Base-by-base conservation (phyloP, 2,329 filamentous ascomycete species). In the Polychaeton citri region DNA sequence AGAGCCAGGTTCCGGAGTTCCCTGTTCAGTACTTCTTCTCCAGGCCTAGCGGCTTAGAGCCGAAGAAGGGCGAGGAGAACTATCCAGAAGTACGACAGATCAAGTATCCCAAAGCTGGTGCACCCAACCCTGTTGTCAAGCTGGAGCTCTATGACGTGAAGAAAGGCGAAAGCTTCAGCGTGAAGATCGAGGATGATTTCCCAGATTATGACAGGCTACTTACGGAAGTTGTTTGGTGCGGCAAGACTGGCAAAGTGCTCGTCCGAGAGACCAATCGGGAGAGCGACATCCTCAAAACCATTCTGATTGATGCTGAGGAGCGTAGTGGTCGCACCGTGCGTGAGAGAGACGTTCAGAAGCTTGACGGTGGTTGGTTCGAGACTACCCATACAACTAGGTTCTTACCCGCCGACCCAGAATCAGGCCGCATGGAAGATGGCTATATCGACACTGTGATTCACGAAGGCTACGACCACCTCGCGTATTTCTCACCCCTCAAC, bases 351-450 rank as follows among this genome's bases (percentile, higher is more conserved):
- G 76, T 95, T 33, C 74, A 76, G 44, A 70, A 79, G 38, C 68
- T 95, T n/a, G 90, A 98, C 55, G 87, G 87, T 16, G 92, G 90
- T 21, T 98, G 90, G 90, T 88, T 95, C 49, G 90, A 98, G 61
- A 84, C 94, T 30, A 84, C 85, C 1, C 80, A 94, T 49, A 74
- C 79, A 30, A 94, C 87, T 3, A 76, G 68, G 10, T 96, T 81
- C 53, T 79, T 98, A 38, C 90, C 90, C 2, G 82, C 85, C 3
- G 84, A 95, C 54, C 72, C 81, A 16, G 58, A 63, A 8, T 84
- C 82, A 43, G 83, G 82, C 10, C 77, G 87, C 16, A 67, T 73
- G 2, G 61, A 88, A 4, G 86, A 95, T 57, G 90, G 90, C 16
- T 98, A 98, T 52, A 78, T 98, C 42, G 90, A 98, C 58, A 86